Conservation (phyloP, 2,329 filamentous ascomycete species). For the Cytospora schulzeri region DNA sequence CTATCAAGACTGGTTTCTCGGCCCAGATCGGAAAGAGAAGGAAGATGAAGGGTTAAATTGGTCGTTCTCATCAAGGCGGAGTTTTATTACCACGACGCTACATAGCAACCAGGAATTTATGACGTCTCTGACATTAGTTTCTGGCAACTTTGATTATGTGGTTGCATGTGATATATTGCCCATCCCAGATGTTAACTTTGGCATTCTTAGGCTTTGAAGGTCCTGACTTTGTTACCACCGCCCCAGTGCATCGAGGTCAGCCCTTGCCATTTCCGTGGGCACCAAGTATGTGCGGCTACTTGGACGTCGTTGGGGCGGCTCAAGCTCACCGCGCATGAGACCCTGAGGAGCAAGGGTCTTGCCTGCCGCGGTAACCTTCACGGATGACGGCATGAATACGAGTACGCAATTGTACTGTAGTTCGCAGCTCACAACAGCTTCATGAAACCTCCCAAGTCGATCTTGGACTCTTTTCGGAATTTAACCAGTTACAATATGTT, state of each 20-base stretch:
- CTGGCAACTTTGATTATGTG: neutral
- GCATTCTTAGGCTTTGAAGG: neutral
- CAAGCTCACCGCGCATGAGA: neutral
- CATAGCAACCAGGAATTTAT: conserved; percentile 21
- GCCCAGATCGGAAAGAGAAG: conserved; percentile 98
- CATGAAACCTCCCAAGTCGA: neutral
- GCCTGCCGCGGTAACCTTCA: conserved; percentile 18
- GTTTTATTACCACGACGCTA: conserved; percentile 7
- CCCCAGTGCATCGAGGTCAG: neutral
- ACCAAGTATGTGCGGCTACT: neutral
- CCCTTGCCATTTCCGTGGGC: neutral
- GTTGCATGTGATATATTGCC: neutral
- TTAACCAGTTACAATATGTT: conserved; percentile 34
- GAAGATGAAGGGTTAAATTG: conserved; percentile 79
- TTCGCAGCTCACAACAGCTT: neutral
- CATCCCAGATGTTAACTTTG: neutral
- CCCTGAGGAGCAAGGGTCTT: conserved; percentile 16
- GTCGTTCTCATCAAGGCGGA: conserved; percentile 9
- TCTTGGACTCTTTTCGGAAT: neutral
- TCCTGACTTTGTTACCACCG: neutral
- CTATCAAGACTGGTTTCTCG: conserved; percentile 99
- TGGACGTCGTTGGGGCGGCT: neutral
- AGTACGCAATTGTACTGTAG: neutral
- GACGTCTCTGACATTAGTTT: neutral
- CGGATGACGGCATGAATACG: conserved; percentile 25